A percentile compares a stretch with the other conserved stretches of the same genome.
Conservation (phyloP, 352 stramenopile species). For the Pythium utonaiense region DNA sequence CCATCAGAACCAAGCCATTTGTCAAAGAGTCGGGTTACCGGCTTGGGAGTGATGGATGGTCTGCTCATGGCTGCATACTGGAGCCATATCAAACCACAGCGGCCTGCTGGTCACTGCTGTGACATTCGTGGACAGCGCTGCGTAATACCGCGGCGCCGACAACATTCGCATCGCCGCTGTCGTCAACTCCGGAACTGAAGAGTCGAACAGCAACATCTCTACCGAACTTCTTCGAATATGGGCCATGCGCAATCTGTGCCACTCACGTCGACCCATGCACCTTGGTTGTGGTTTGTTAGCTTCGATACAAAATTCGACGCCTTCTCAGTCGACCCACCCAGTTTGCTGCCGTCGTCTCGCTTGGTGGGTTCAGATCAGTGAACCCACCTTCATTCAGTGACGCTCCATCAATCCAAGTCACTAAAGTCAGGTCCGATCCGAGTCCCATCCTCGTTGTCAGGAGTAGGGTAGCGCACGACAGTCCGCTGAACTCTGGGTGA, state of each 20-base stretch:
- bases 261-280: neutral
- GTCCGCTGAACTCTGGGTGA: constrained; percentile 17
- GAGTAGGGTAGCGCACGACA: constrained; percentile 26
- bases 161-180: neutral
- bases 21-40: constrained; percentile 20
- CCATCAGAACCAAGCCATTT: constrained; percentile 21
- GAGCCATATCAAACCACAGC: neutral
- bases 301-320: constrained; percentile 4
- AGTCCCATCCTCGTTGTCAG: constrained; percentile 12
- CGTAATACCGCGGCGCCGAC: constrained; percentile 2
- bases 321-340: neutral
- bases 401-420: constrained; percentile 18
- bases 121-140: constrained; percentile 13
- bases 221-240: constrained; percentile 1
- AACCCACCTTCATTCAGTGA: constrained; percentile 22
- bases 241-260: neutral
- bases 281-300: neutral
- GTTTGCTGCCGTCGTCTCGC: neutral
- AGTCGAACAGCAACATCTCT: constrained; percentile 2
- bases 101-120: constrained; percentile 4
- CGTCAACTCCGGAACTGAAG: neutral
- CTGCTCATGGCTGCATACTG: constrained; percentile 19
- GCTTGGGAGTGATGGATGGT: constrained; percentile 23
- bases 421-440: constrained; percentile 17
- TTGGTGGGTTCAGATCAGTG: constrained; percentile 8